A percentile compares a stretch with the other conserved stretches of the same genome.
Conservation (phyloP, 2,329 filamentous ascomycete genomes). For the Penicillium sp. region DNA sequence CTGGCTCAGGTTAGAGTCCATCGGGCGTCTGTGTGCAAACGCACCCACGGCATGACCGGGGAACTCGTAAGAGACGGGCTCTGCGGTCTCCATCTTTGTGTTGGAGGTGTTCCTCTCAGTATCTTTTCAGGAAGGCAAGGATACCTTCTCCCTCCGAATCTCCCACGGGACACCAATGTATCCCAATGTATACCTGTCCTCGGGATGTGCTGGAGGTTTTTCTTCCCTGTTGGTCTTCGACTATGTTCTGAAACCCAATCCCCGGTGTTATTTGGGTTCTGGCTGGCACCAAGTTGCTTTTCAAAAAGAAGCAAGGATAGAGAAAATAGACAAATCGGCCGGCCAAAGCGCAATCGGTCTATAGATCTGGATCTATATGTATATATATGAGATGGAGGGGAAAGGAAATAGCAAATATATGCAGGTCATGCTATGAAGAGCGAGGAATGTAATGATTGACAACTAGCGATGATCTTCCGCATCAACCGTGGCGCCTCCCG, state of each 20-base stretch:
- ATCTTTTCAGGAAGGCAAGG: not conserved
- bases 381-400: not conserved
- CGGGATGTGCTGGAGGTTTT: not conserved
- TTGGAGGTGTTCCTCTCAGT: not conserved
- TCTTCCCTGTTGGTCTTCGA: not conserved
- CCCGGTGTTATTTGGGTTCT: constrained; percentile 6
- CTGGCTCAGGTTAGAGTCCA: constrained; percentile 29
- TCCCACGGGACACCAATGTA: constrained; percentile 1
- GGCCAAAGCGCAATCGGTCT: constrained; percentile 8
- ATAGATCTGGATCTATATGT: constrained; percentile 11
- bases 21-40: constrained; percentile 31
- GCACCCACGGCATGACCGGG: constrained; percentile 31
- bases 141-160: not conserved
- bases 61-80: constrained; percentile 36
- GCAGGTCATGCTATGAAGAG: constrained; percentile 11
- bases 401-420: constrained; percentile 11
- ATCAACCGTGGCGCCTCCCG: constrained; percentile 9
- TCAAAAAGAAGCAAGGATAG: constrained; percentile 8
- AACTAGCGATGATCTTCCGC: constrained; percentile 22
- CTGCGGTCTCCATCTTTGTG: constrained; percentile 32
- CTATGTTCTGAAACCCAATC: not conserved
- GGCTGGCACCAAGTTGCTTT: constrained; percentile 3
- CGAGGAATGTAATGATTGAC: constrained; percentile 10
- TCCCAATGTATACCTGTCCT: constrained; percentile 2
- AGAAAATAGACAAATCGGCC: constrained; percentile 10